Conservation (phyloP, 495 filamentous ascomycete genomes). For the Antarctomyces pellizariae region DNA sequence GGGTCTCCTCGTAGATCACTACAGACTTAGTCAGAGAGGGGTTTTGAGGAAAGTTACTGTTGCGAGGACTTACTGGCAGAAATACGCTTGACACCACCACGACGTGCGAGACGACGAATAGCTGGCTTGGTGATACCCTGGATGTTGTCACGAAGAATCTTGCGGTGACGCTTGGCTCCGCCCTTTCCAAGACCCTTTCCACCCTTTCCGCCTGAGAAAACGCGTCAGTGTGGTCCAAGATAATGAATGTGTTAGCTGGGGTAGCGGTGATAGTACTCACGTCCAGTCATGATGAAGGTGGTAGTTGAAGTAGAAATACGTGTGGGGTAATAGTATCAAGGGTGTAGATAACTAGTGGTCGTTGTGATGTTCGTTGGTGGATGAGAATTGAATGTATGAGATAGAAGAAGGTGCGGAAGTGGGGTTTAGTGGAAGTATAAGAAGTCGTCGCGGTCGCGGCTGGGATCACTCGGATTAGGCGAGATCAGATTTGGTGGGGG, state of each 20-base stretch:
- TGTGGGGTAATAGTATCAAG: no score
- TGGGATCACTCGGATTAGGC: no score
- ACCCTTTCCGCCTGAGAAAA: constrained; percentile 60
- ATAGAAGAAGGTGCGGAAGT: no score
- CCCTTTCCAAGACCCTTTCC: constrained; percentile 87
- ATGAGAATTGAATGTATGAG: no score
- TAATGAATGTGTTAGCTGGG: constrained; percentile 6
- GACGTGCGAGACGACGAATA: constrained; percentile 98
- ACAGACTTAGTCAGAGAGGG: constrained; percentile 6
- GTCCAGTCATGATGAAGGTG: constrained; percentile 73
- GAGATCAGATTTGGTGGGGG: no score
- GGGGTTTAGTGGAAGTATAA: no score
- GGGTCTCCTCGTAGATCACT: constrained; percentile 99
- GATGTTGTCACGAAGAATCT: constrained; percentile 99
- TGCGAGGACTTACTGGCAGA: constrained; percentile 37
- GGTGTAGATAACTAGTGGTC: no score
- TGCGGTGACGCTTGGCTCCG: constrained; percentile 84
- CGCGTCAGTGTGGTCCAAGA: constrained; percentile 10
- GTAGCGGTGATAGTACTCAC: constrained; percentile 33
- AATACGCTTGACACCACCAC: constrained; percentile 99
- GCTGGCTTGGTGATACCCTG: constrained; percentile 99
- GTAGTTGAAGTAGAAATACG: no score
- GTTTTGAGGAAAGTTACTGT: no score
- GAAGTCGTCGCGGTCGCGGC: no score
- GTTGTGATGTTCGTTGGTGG: no score